Evolutionary conservation across 139 green algal species (phyloP), one percentile per base, ranked within the genome.

Genomic region (Micractinium sp.): DNA sequence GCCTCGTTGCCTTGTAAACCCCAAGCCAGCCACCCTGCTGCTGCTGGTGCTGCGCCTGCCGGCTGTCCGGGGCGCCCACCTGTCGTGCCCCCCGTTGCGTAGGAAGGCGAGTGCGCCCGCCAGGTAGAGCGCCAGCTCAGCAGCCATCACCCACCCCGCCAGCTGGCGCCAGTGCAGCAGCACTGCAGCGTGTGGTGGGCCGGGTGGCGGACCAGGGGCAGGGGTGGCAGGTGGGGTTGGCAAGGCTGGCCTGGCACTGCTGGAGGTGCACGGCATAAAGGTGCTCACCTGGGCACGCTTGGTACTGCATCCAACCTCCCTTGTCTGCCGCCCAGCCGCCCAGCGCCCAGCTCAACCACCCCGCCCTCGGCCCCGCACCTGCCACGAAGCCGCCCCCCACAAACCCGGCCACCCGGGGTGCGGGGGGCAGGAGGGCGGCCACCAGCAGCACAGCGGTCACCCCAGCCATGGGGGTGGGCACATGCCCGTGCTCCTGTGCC

Each of bases 101-200:
- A 98, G 86, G 85, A 98, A 98, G 20, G 82, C 91, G 9, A 92
- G 56, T 9, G 82, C 96, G 0, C 95, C 96, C 0, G 90, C 73
- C 13, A 95, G 36, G 81, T 98, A 97, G 75, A 98, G 87, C 14
- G 89, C 39, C 63, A 96, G 86, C 85, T 98, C 89, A 0, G 87
- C 38, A 0, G 81, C 66, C 35, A 98, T 71, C 35, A 93, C 90
- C 1, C 36, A 18, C 61, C 94, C 93, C n/a, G 97, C 67, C 29
- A 98, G 92, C 38, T 91, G 81, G 25, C 31, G 35, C 36, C 66
- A 88, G 88, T 95, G 94, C 3, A 92, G 81, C 0, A 89, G 60
- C 23, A 95, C 87, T 60, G 96, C 89, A 53, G 82, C n/a, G 29
- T 4, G 1, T 13, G 79, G 47, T 31, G 75, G 14, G n/a, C n/a